phyloP scores from a whole-genome alignment of 164 flowering plant species.

The Vitis rotundifolia region DNA sequence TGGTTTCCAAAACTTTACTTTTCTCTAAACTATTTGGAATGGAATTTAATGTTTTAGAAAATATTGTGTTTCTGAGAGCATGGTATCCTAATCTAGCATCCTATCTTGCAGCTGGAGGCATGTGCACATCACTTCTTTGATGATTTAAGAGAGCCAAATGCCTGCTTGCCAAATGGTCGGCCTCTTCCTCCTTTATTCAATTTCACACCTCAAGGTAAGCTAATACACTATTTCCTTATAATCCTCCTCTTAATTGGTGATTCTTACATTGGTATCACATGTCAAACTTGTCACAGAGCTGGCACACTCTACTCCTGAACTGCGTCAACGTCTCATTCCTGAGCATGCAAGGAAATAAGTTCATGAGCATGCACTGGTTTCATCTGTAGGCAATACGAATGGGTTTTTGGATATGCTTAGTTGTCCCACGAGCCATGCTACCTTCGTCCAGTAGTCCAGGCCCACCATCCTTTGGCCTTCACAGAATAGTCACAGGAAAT shows the following conservation, averaged over 20 bases:
- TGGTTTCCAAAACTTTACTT: not conserved
- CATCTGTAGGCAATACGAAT: conserved; percentile 3
- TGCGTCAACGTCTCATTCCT: conserved; percentile 68
- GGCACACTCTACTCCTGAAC: conserved; percentile 56
- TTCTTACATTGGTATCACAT: not conserved
- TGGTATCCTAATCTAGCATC: not conserved
- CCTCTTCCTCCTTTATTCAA: conserved; percentile 82
- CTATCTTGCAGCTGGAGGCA: conserved; percentile 72
- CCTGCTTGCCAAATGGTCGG: conserved; percentile 72
- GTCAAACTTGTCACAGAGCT: conserved; percentile 48
- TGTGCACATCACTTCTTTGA: conserved; percentile 92
- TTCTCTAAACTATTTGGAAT: not conserved
- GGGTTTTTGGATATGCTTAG: conserved; percentile 14
- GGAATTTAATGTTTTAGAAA: no score
- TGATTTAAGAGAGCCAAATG: conserved; percentile 75
- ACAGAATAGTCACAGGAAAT: not conserved
- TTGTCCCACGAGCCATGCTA: conserved; percentile 4
- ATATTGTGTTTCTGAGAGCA: not conserved
- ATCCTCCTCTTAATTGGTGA: not conserved
- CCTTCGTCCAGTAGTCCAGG: not conserved
- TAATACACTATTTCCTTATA: not conserved
- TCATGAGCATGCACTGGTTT: not conserved
- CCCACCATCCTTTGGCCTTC: not conserved
- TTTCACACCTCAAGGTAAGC: conserved; percentile 84
- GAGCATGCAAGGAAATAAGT: conserved; percentile 50